These are phyloP conservation scores for Arthrinium phaeospermum DNA, from an alignment of 2,329 filamentous ascomycete genomes.

Conservation along the genomic window DNA sequence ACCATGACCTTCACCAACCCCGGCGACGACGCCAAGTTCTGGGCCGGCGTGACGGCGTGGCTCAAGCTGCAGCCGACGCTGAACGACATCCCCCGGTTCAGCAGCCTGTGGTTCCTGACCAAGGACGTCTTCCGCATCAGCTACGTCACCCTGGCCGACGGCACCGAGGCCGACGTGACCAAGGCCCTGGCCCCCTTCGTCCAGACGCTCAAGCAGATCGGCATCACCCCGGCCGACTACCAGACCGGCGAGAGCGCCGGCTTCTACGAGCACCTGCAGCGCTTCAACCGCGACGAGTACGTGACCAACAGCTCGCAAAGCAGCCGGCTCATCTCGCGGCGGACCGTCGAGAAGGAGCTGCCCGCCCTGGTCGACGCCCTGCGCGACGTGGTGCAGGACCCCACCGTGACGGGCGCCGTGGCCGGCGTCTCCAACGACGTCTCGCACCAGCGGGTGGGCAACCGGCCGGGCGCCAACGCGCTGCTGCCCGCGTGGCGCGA, in stretches of 20 bases:
- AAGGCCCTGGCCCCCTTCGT: not conserved
- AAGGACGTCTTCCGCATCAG: not conserved
- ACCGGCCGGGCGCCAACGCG: slow-evolving; percentile 31
- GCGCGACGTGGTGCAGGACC: not conserved
- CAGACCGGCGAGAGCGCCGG: not conserved
- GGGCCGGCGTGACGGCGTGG: not conserved
- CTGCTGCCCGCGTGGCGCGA: slow-evolving; percentile 43
- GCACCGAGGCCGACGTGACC: not conserved
- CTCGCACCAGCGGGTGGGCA: not conserved
- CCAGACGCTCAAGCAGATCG: not conserved
- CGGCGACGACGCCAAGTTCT: not conserved
- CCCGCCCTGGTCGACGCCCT: not conserved
- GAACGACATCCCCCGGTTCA: not conserved
- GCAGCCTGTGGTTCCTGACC: not conserved
- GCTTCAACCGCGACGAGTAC: not conserved
- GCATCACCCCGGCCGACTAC: not conserved
- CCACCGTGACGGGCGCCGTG: not conserved
- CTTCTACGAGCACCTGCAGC: not conserved
- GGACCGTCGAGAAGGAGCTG: not conserved
- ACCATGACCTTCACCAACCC: not conserved
- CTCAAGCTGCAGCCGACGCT: not conserved
- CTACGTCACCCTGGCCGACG: not conserved
- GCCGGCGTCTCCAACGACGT: not conserved
- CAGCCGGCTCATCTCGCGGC: not conserved
- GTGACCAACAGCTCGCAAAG: not conserved